These are phyloP conservation scores for Phalaenopsis aphrodite DNA, from an alignment of 106 monocot genomes.

Conservation along the genomic window DNA sequence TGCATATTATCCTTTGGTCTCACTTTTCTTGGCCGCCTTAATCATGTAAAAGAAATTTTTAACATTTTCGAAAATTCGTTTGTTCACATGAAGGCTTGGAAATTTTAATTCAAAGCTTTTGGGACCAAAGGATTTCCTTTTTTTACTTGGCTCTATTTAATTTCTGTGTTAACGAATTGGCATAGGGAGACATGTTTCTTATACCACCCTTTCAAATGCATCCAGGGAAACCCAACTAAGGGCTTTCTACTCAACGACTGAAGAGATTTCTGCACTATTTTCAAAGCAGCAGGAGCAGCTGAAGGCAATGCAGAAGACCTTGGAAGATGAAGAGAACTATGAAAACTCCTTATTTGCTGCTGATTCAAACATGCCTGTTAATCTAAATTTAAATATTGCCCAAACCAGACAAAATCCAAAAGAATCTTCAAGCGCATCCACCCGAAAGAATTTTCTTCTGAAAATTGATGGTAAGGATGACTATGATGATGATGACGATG, in stretches of 20 bases:
- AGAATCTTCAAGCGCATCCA: slow-evolving; percentile 31
- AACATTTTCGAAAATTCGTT: too few species aligned
- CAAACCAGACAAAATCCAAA: slow-evolving; percentile 2
- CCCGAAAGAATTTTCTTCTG: slow-evolving; percentile 18
- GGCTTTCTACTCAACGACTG: slow-evolving; percentile 93
- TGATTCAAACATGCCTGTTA: slow-evolving; percentile 20
- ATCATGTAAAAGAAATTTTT: too few species aligned
- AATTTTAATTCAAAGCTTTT: too few species aligned
- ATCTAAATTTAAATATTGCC: slow-evolving; percentile 5
- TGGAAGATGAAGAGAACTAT: slow-evolving; percentile 88
- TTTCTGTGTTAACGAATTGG: too few species aligned
- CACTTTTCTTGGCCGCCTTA: too few species aligned
- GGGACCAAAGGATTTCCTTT: too few species aligned
- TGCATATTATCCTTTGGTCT: too few species aligned
- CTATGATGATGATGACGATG: slow-evolving; percentile 11
- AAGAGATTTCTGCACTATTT: slow-evolving; percentile 84
- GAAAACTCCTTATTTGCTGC: slow-evolving; percentile 37
- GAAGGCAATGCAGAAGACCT: slow-evolving; percentile 92
- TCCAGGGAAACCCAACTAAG: slow-evolving; percentile 93
- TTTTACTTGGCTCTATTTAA: too few species aligned
- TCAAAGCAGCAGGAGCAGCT: slow-evolving; percentile 92
- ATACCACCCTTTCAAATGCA: background rate
- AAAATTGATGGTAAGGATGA: background rate
- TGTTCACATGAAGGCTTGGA: too few species aligned
- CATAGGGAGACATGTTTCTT: background rate